These are phyloP conservation scores for Pestalotiopsis sp. DNA, from an alignment of 2,329 filamentous ascomycete genomes.

Conservation along the genomic window DNA sequence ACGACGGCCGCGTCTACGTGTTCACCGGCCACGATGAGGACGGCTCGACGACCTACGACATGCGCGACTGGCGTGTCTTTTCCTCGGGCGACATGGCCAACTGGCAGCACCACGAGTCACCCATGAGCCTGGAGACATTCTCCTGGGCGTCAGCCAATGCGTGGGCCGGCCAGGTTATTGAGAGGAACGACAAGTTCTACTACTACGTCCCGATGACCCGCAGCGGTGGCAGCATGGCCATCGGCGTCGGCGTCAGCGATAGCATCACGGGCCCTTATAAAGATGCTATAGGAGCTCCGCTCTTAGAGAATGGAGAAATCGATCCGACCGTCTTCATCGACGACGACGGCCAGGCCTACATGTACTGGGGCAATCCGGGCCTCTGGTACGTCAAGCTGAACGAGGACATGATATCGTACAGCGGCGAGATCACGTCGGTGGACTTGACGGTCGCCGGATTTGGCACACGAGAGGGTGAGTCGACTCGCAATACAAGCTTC, in stretches of 20 bases:
- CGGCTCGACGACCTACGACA: slow-evolving; percentile 25
- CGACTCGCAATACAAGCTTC: slow-evolving; percentile 22
- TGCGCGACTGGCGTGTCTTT: slow-evolving; percentile 35
- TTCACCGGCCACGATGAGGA: slow-evolving; percentile 34
- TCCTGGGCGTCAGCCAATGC: slow-evolving; percentile 35
- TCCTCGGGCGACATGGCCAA: slow-evolving; percentile 36
- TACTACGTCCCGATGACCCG: slow-evolving; percentile 29
- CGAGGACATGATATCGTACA: slow-evolving; percentile 40
- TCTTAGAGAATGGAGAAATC: slow-evolving; percentile 36
- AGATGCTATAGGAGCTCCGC: slow-evolving; percentile 34
- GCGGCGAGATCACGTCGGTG: slow-evolving; percentile 23
- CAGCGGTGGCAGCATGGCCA: slow-evolving; percentile 25
- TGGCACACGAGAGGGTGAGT: slow-evolving; percentile 16
- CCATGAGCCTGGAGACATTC: slow-evolving; percentile 29
- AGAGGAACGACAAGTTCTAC: slow-evolving; percentile 35
- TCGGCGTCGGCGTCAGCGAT: slow-evolving; percentile 36
- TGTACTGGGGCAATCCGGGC: slow-evolving; percentile 41
- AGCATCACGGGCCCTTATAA: slow-evolving; percentile 35
- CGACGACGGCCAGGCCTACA: slow-evolving; percentile 43
- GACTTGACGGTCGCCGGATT: slow-evolving; percentile 19
- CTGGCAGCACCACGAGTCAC: slow-evolving; percentile 31
- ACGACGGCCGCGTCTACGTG: slow-evolving; percentile 29
- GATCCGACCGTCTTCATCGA: slow-evolving; percentile 43
- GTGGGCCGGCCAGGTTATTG: slow-evolving; percentile 34
- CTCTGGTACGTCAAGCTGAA: slow-evolving; percentile 41